Evolutionary conservation across 495 filamentous ascomycete species (phyloP).

Genomic region (Xanthoparmelia taractica): DNA sequence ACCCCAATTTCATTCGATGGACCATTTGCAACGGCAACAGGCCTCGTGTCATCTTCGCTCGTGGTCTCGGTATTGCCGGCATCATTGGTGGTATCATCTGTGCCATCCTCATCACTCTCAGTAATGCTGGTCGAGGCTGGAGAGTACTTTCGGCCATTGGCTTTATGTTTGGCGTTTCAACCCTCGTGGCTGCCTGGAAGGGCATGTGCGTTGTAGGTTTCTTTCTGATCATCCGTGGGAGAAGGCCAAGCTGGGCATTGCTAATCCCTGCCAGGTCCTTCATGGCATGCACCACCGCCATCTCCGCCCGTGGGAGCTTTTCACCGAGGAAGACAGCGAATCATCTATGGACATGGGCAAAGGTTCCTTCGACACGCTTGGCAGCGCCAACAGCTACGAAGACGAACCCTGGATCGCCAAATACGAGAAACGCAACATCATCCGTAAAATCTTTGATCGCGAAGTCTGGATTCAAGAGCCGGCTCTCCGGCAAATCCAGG

Average conservation of each 20-base stretch:
- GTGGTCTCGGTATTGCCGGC: slow-evolving; percentile 47
- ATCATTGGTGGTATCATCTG: slow-evolving; percentile 44
- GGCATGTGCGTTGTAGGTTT: slow-evolving; percentile 64
- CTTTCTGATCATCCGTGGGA: not conserved
- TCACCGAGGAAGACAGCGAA: slow-evolving; percentile 34
- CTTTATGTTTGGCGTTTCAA: slow-evolving; percentile 61
- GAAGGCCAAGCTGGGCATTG: not conserved
- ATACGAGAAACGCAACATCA: slow-evolving; percentile 55
- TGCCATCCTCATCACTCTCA: slow-evolving; percentile 55
- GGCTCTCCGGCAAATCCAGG: slow-evolving; percentile 65
- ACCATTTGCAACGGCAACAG: slow-evolving; percentile 71
- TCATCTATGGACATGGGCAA: slow-evolving; percentile 32
- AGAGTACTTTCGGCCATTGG: slow-evolving; percentile 52
- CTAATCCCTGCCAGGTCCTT: slow-evolving; percentile 35
- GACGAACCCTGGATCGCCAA: slow-evolving; percentile 66
- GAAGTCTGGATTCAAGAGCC: slow-evolving; percentile 72
- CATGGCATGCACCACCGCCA: slow-evolving; percentile 70
- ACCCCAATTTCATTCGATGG: slow-evolving; percentile 79
- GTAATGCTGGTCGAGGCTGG: slow-evolving; percentile 48
- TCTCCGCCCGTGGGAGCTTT: slow-evolving; percentile 72
- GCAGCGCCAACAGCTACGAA: slow-evolving; percentile 58
- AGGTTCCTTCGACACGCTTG: slow-evolving; percentile 46
- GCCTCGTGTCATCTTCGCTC: slow-evolving; percentile 60
- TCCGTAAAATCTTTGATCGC: slow-evolving; percentile 67
- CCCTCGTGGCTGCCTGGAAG: slow-evolving; percentile 58